Evolutionary conservation across 2,329 filamentous ascomycete species (phyloP).

Genomic region (Pestalotiopsis sp.): DNA sequence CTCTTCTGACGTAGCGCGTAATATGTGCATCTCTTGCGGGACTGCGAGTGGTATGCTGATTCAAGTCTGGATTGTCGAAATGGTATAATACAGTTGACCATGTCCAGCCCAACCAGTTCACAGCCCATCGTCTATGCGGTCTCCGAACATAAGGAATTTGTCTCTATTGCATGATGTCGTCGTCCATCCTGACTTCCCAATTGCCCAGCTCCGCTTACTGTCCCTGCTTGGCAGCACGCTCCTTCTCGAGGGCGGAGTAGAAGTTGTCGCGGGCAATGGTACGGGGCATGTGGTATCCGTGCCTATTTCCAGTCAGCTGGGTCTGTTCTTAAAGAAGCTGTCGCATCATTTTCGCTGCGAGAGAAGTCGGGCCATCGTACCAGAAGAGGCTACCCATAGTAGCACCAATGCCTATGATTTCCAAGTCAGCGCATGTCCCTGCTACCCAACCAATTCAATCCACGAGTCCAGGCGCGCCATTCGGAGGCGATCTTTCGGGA

Average conservation of each 20-base stretch:
- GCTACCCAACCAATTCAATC: not conserved
- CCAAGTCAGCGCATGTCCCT: slow-evolving; percentile 34
- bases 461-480: not conserved
- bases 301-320: slow-evolving; percentile 42
- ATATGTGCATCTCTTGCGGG: not conserved
- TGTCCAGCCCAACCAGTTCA: slow-evolving; percentile 10
- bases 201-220: slow-evolving; percentile 17
- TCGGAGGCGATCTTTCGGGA: not conserved
- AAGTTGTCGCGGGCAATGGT: slow-evolving; percentile 60
- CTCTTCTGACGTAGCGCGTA: not conserved
- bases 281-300: slow-evolving; percentile 66
- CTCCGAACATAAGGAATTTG: slow-evolving; percentile 13
- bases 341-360: not conserved
- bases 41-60: slow-evolving; percentile 7
- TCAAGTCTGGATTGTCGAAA: slow-evolving; percentile 17
- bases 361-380: slow-evolving; percentile 41
- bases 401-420: slow-evolving; percentile 52
- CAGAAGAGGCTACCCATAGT: slow-evolving; percentile 60
- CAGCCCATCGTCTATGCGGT: slow-evolving; percentile 9
- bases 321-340: not conserved
- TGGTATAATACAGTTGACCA: slow-evolving; percentile 17
- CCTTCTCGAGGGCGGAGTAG: slow-evolving; percentile 61
- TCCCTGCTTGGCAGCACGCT: slow-evolving; percentile 46
- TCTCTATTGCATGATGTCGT: slow-evolving; percentile 11
- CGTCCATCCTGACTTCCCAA: not conserved